Conservation (phyloP, 129 eudicot genomes). For the Flaveria sonorensis region DNA sequence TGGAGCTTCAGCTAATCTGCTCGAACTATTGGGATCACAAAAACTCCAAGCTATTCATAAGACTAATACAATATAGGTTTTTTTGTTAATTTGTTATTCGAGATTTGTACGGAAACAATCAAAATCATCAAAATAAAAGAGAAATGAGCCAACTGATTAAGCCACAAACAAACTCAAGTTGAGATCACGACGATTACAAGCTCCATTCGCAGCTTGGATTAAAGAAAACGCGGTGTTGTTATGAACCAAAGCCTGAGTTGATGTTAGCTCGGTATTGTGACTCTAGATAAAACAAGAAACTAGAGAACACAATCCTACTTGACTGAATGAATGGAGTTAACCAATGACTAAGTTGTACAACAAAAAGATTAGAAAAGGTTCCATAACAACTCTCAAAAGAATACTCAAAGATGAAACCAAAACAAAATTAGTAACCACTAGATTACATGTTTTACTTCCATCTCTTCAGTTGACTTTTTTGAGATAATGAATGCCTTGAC, state of each 20-base stretch:
- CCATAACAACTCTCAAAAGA: slow-evolving; percentile 16
- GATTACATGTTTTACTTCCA: slow-evolving; percentile 25
- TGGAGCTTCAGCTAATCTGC: too few species aligned
- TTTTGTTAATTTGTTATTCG: not conserved
- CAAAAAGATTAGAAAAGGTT: slow-evolving; percentile 11
- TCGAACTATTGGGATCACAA: too few species aligned
- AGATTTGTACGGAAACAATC: not conserved
- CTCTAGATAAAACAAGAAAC: not conserved
- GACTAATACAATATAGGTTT: not conserved
- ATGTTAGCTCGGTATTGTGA: not conserved
- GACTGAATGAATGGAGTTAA: not conserved
- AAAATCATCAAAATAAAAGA: not conserved
- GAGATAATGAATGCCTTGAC: slow-evolving; percentile 12
- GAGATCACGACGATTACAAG: not conserved
- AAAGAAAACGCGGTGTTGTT: too few species aligned
- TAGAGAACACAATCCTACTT: not conserved
- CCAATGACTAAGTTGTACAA: slow-evolving; percentile 25
- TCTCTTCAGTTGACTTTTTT: not conserved
- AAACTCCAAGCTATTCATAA: not conserved
- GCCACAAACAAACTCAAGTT: not conserved
- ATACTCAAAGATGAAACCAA: slow-evolving; percentile 1
- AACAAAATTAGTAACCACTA: slow-evolving; percentile 35
- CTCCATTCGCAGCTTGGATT: too few species aligned
- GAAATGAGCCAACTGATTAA: not conserved
- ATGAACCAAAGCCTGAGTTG: too few species aligned